These are phyloP conservation scores for Zygosaccharomyces sapae DNA, from an alignment of 1,139 yeast species.

Conservation along the genomic window DNA sequence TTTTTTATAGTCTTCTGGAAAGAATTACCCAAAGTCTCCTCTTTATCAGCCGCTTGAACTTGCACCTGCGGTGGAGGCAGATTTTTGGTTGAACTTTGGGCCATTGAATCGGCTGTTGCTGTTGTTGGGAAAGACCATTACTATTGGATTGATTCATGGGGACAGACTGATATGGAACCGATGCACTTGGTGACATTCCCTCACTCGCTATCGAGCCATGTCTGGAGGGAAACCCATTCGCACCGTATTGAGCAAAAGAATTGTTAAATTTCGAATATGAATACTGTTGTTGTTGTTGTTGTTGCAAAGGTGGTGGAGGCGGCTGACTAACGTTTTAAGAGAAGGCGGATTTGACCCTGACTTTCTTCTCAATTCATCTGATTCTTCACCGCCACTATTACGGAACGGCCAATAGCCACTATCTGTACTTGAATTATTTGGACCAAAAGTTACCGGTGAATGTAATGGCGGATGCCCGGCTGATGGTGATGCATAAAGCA, in stretches of 20 bases:
- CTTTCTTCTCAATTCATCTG: conserved; percentile 22
- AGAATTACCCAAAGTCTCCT: not conserved
- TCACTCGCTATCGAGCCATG: conserved; percentile 31
- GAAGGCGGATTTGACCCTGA: conserved; percentile 26
- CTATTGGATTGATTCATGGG: conserved; percentile 7
- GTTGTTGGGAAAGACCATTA: not conserved
- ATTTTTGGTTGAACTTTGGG: conserved; percentile 4
- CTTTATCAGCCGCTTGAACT: not conserved
- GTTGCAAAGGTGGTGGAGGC: conserved; percentile 25
- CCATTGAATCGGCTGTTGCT: conserved; percentile 4
- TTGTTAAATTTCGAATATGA: conserved; percentile 10
- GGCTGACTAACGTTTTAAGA: conserved; percentile 21
- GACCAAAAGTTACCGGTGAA: conserved; percentile 13
- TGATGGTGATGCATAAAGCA: conserved; percentile 15
- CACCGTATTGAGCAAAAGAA: conserved; percentile 26
- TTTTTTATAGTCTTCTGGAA: conserved; percentile 6
- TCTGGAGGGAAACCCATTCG: conserved; percentile 31
- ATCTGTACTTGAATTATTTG: conserved; percentile 11
- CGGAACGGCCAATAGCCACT: conserved; percentile 26
- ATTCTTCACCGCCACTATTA: conserved; percentile 18
- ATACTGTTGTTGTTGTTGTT: conserved; percentile 9
- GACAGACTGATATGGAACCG: conserved; percentile 14
- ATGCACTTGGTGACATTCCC: conserved; percentile 31
- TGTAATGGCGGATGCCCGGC: conserved; percentile 14
- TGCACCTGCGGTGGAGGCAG: not conserved